A percentile compares a stretch with the other conserved stretches of the same genome.
Evolutionary conservation across 2,329 filamentous ascomycete species (phyloP).

Genomic region (Curvularia hawaiiensis): DNA sequence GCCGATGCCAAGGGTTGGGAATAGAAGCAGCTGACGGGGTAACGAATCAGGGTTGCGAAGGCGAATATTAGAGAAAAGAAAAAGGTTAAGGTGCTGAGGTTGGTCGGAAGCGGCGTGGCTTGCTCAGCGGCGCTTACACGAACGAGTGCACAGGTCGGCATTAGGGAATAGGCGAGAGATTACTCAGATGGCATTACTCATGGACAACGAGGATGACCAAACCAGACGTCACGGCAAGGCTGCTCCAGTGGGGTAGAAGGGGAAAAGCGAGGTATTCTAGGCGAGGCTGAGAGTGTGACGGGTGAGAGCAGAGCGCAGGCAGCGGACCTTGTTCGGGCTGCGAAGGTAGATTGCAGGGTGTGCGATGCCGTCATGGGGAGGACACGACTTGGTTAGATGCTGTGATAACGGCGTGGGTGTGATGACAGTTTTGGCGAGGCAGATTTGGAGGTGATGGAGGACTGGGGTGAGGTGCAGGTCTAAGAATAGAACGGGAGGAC

Average conservation of each 20-base stretch:
- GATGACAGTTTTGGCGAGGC: constrained; percentile 25
- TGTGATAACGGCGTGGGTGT: constrained; percentile 5
- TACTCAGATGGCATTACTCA: constrained; percentile 10
- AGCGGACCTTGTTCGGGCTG: neutral
- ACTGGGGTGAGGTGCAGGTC: constrained; percentile 3
- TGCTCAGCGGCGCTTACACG: constrained; percentile 26
- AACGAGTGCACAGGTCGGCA: neutral
- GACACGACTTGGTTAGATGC: neutral
- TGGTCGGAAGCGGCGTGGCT: constrained; percentile 13
- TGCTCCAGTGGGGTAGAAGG: neutral
- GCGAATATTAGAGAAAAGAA: neutral
- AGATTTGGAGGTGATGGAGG: constrained; percentile 20
- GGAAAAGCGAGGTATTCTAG: constrained; percentile 10
- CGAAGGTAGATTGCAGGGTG: constrained; percentile 10
- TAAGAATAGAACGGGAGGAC: constrained; percentile 18
- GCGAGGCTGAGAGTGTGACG: constrained; percentile 10
- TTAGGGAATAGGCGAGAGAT: constrained; percentile 5
- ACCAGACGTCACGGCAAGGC: neutral
- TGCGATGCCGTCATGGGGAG: constrained; percentile 17
- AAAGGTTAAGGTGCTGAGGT: constrained; percentile 18
- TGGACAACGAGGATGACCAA: constrained; percentile 2
- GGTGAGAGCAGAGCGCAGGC: constrained; percentile 3
- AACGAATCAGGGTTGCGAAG: neutral
- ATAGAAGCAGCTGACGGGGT: constrained; percentile 10
- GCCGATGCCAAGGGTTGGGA: constrained; percentile 4